Evolutionary conservation across 2,329 filamentous ascomycete species (phyloP).

Genomic region (Aspergillus versicolor): DNA sequence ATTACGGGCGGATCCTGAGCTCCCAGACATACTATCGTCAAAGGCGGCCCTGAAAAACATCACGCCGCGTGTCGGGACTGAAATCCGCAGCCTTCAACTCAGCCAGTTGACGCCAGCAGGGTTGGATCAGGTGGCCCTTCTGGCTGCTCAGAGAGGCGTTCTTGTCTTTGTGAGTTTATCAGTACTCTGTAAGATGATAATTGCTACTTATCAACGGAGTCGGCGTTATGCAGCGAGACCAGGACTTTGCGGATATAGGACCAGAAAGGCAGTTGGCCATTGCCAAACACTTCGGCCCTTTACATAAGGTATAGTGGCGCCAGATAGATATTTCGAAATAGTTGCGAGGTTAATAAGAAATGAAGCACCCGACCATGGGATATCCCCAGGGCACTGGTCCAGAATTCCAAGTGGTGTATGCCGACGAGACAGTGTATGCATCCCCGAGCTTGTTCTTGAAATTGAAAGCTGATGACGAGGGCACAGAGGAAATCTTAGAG

Average conservation of each 20-base stretch:
- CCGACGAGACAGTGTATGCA: conserved; percentile 13
- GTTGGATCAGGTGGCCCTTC: conserved; percentile 8
- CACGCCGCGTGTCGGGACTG: conserved; percentile 9
- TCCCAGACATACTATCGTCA: conserved; percentile 3
- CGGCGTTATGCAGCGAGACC: neutral
- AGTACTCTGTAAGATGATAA: neutral
- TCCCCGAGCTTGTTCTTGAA: neutral
- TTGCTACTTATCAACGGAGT: neutral
- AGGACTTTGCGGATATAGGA: conserved; percentile 14
- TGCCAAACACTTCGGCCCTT: conserved; percentile 8
- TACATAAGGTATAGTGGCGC: conserved; percentile 4
- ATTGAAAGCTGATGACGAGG: neutral
- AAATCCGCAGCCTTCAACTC: conserved; percentile 6
- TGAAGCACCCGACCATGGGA: conserved; percentile 13
- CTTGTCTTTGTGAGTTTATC: conserved; percentile 10
- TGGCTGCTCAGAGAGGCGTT: conserved; percentile 12
- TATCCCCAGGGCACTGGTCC: conserved; percentile 11
- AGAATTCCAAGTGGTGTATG: conserved; percentile 12
- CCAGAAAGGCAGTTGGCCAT: conserved; percentile 4
- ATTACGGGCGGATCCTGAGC: conserved; percentile 2
- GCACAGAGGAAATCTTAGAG: conserved; percentile 9
- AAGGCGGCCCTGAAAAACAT: conserved; percentile 1
- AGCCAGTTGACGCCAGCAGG: conserved; percentile 8
- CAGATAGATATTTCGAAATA: neutral
- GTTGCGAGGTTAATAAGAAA: neutral